Evolutionary conservation across 2,329 filamentous ascomycete species (phyloP).

Genomic region (Dothidotthia symphoricarpi): DNA sequence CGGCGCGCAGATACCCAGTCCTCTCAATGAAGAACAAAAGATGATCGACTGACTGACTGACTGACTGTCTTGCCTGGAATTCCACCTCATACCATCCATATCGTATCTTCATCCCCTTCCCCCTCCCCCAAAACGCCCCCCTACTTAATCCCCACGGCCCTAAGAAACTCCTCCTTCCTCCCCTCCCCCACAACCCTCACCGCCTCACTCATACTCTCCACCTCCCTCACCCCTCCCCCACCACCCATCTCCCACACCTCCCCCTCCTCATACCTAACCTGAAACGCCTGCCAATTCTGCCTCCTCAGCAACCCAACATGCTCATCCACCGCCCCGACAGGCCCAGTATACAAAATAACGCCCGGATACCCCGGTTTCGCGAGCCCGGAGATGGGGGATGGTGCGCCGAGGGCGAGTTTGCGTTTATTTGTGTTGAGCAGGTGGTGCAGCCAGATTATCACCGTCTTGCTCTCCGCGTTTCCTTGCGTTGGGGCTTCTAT

Average conservation of each 20-base stretch:
- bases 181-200: constrained; percentile 38
- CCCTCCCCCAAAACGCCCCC: not conserved
- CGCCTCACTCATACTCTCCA: constrained; percentile 48
- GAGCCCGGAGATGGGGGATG: constrained; percentile 42
- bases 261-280: constrained; percentile 44
- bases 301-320: constrained; percentile 46
- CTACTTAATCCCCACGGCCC: constrained; percentile 38
- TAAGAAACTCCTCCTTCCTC: constrained; percentile 33
- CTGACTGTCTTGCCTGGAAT: too few relatives aligned
- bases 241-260: constrained; percentile 44
- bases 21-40: too few relatives aligned
- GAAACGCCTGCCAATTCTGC: constrained; percentile 49
- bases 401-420: constrained; percentile 43
- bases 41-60: too few relatives aligned
- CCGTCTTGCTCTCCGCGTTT: constrained; percentile 36
- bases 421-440: constrained; percentile 49
- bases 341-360: constrained; percentile 46
- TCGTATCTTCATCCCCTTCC: too few relatives aligned
- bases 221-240: constrained; percentile 42
- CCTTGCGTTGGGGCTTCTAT: constrained; percentile 4
- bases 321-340: constrained; percentile 37
- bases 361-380: constrained; percentile 51
- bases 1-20: too few relatives aligned
- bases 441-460: constrained; percentile 50
- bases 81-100: too few relatives aligned